A percentile compares a stretch with the other conserved stretches of the same genome.
These are phyloP conservation scores for Nicotiana knightiana DNA, from an alignment of 257 asterid species.

Conservation along the genomic window DNA sequence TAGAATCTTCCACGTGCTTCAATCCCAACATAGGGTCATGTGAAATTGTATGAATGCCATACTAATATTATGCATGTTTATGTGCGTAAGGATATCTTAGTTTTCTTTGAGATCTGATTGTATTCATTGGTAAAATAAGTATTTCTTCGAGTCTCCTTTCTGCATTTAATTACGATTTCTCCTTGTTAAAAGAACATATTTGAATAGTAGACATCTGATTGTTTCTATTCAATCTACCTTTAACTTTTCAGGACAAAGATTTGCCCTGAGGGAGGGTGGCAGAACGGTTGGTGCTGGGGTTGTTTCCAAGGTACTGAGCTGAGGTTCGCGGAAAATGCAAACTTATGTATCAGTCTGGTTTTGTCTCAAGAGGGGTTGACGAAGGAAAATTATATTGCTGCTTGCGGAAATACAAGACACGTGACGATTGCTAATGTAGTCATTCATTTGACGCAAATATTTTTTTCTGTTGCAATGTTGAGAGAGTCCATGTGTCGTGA, in stretches of 20 bases:
- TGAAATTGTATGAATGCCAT: background rate
- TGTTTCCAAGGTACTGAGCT: constrained; percentile 76
- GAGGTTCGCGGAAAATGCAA: constrained; percentile 16
- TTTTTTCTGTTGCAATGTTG: background rate
- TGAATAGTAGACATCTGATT: background rate
- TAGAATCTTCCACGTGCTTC: background rate
- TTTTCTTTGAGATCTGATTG: background rate
- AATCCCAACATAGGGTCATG: background rate
- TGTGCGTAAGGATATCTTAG: background rate
- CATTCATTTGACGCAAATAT: background rate
- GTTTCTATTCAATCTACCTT: background rate
- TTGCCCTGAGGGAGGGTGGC: constrained; percentile 98
- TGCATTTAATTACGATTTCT: background rate
- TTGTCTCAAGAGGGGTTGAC: constrained; percentile 6
- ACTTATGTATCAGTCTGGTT: background rate
- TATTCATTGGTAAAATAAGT: background rate
- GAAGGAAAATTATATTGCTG: background rate
- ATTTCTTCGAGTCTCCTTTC: background rate
- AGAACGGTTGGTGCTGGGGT: constrained; percentile 99
- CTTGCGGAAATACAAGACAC: background rate
- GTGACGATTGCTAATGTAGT: background rate
- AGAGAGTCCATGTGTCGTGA: background rate
- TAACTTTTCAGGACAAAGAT: constrained; percentile 80
- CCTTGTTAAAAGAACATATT: background rate
- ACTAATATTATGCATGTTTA: background rate